Conservation (phyloP, 108 stramenopile species). For the Heterococcus sp. region DNA sequence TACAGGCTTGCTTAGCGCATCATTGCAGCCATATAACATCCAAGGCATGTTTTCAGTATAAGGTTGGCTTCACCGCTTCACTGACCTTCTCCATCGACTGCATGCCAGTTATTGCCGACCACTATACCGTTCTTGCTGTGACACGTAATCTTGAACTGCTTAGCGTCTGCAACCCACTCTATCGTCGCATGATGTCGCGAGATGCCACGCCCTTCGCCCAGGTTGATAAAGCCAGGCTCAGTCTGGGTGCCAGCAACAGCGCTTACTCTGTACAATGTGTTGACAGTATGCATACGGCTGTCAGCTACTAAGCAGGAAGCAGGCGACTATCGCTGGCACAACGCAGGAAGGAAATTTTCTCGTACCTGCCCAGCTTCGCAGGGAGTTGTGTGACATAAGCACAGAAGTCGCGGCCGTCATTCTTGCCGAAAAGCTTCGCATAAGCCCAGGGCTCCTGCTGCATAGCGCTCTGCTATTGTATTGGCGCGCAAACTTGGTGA, state of each 20-base stretch:
- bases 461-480: no score
- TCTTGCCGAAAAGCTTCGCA: neutral
- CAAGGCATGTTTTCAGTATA: neutral
- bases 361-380: neutral
- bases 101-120: neutral
- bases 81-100: neutral
- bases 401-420: neutral
- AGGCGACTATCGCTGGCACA: neutral
- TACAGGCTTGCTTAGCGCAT: neutral
- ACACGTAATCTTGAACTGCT: neutral
- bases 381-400: neutral
- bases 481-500: no score
- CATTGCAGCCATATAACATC: neutral
- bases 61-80: neutral
- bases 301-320: no score
- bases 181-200: neutral
- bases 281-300: no score
- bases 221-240: neutral
- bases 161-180: neutral
- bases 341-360: no score
- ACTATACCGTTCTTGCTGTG: neutral
- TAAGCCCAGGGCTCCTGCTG: neutral
- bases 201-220: neutral
- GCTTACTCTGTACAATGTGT: no score
- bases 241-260: neutral